These are phyloP conservation scores for Monosporozyma solicola DNA, from an alignment of 805 yeast species.

Conservation along the genomic window DNA sequence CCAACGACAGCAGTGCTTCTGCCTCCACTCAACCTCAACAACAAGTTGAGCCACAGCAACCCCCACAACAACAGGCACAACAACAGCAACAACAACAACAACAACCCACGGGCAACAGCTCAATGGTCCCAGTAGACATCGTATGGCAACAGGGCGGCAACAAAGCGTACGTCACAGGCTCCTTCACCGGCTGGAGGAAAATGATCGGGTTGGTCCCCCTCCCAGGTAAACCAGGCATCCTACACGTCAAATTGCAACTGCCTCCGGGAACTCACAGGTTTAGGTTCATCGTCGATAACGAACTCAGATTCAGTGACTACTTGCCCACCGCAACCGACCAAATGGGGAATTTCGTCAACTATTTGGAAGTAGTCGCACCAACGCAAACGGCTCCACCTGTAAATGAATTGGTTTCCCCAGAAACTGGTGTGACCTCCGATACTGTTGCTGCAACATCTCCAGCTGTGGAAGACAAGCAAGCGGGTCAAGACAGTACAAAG, in stretches of 20 bases:
- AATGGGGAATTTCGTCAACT: constrained; percentile 91
- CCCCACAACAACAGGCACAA: constrained; percentile 4
- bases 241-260: constrained; percentile 61
- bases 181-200: constrained; percentile 96
- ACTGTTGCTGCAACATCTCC: constrained; percentile 3
- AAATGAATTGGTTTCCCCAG: constrained; percentile 1
- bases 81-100: constrained; percentile 3
- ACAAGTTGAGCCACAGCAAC: background rate
- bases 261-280: constrained; percentile 92
- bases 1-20: background rate
- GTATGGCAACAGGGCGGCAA: constrained; percentile 96
- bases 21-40: constrained; percentile 2
- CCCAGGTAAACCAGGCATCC: constrained; percentile 30
- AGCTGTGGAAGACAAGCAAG: background rate
- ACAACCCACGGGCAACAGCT: background rate
- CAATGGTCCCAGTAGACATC: constrained; percentile 49
- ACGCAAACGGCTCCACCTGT: constrained; percentile 23
- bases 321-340: constrained; percentile 97
- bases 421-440: background rate
- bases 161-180: constrained; percentile 92
- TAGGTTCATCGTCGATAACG: constrained; percentile 90
- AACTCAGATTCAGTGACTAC: constrained; percentile 75
- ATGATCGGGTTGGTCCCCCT: constrained; percentile 74
- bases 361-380: constrained; percentile 60
- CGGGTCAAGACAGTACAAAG: constrained; percentile 1